Evolutionary conservation across 768 basidiomycete genomes (phyloP), one percentile per base, ranked within the genome.

Genomic region (Russula sp.): DNA sequence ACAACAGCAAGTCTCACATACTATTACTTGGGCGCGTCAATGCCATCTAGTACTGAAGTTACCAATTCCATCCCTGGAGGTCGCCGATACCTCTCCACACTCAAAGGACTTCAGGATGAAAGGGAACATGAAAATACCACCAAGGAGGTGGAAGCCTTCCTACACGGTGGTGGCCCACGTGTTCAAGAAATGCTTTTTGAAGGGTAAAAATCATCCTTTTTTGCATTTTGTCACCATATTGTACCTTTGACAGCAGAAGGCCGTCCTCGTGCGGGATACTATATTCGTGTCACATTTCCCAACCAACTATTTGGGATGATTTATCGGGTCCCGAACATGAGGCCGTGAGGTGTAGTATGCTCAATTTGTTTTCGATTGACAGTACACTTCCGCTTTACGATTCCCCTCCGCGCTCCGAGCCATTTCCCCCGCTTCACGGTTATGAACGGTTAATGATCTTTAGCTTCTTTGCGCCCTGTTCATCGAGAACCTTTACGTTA

Each of bases 381-480:
- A 69, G 64, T 71, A 72, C 61, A 69, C 65, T n/a, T 69, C 65
- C 46, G 57, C 81, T 83, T 38, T 68, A 64, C 50, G 67, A 81
- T 84, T 38, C 83, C 83, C 3, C 70, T 86, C 14, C 78, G 80
- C 9, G 81, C 82, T 36, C 36, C 3, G 36, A 36, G 36, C 6
- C 82, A 74, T 62, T 63, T 24, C 11, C 36, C 53, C 18, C 30
- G 52, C 52, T 34, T 36, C 6, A 10, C 18, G 81, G 28, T 83
- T 1, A 79, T 82, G 57, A 71, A 78, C 28, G 46, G 85, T 83
- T 2, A 78, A 52, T 78, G 13, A 71, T 80, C 30, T 70, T 84
- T 20, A 42, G 28, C 49, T 20, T 24, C 32, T 36, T 26, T 52
- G 46, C 57, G 50, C 57, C 26, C 42, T 52, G 26, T 26, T 54